Base-by-base conservation (phyloP, 192 early-diverging fungal species). In the Dimargaris xerosporica region DNA sequence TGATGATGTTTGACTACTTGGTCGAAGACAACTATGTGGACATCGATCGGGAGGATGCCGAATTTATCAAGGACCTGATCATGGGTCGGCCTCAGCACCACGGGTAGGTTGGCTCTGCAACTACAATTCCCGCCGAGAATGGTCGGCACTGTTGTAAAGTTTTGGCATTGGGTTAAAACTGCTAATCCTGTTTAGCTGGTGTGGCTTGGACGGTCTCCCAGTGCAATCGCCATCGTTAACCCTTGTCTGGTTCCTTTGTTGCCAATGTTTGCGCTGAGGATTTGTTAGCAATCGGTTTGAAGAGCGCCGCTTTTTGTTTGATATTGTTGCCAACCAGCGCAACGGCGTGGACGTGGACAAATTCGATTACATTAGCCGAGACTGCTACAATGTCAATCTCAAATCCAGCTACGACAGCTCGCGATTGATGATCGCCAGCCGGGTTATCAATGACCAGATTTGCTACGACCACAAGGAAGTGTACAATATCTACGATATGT, bases 271-370 rank as follows among this genome's bases (percentile, higher is more conserved):
- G 34, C 7, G 34, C 34, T 39, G 34, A 7, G 2, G 2, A 39
- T 17, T 19, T 25, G 31, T 39, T 42, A 25, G 29, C 16, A 70
- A 69, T 12, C 68, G 69, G 34, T 54, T 26, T 21, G 72, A 65
- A 39, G 79, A 80, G 54, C 74, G 77, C 52, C 75, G 66, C 54
- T 98, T 91, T 65, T 63, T 98, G 52, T 98, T 91, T 78, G 92
- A 98, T 67, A 94, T 98, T 67, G 93, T 98, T 0, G 87, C 93
- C 47, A 98, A 98, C 79, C 87, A 94, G 69, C 78, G 86, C 41
- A 98, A 93, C 67, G 84, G 83, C 26, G 74, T 98, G 19, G 95
- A 98, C 66, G 93, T 96, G 6, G 95, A 98, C 71, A 94, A 94
- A 71, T 91, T 94, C 61, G 83, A 85, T 68, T 88, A 85, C 61